phyloP scores from a whole-genome alignment of 352 stramenopile species.

The Globisporangium alternatum region DNA sequence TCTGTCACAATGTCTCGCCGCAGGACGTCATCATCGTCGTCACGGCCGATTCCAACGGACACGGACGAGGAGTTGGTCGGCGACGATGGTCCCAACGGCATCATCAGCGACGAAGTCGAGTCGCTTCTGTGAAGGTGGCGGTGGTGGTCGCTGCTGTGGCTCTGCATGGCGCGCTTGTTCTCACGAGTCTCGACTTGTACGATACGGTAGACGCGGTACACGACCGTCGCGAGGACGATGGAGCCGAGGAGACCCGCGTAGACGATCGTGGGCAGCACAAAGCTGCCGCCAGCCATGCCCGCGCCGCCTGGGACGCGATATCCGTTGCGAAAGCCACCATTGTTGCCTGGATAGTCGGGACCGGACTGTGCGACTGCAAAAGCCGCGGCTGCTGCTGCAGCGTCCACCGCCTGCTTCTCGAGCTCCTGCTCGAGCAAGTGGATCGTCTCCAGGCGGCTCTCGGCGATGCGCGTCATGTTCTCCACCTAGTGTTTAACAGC shows the following conservation, averaged over 20 bases:
- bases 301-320: neutral
- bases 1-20: neutral
- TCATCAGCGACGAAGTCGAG: constrained; percentile 9
- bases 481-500: constrained; percentile 31
- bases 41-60: constrained; percentile 4
- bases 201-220: constrained; percentile 55
- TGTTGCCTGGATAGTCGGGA: neutral
- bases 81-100: constrained; percentile 7
- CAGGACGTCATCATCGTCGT: neutral
- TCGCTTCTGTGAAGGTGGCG: neutral
- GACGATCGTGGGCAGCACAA: constrained; percentile 49
- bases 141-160: constrained; percentile 1
- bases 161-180: constrained; percentile 19
- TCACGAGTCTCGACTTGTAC: constrained; percentile 37
- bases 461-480: constrained; percentile 65
- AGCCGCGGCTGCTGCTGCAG: constrained; percentile 28
- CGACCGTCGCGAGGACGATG: constrained; percentile 40
- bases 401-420: constrained; percentile 55
- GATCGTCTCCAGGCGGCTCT: constrained; percentile 66
- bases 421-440: constrained; percentile 71
- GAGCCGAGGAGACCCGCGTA: constrained; percentile 48
- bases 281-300: constrained; percentile 11
- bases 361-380: constrained; percentile 16
- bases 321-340: constrained; percentile 5
- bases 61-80: constrained; percentile 18